Percentiles rank a stretch among this genome's conserved stretches.
phyloP scores from a whole-genome alignment of 805 yeast species.

The Hanseniaspora mollemarum region DNA sequence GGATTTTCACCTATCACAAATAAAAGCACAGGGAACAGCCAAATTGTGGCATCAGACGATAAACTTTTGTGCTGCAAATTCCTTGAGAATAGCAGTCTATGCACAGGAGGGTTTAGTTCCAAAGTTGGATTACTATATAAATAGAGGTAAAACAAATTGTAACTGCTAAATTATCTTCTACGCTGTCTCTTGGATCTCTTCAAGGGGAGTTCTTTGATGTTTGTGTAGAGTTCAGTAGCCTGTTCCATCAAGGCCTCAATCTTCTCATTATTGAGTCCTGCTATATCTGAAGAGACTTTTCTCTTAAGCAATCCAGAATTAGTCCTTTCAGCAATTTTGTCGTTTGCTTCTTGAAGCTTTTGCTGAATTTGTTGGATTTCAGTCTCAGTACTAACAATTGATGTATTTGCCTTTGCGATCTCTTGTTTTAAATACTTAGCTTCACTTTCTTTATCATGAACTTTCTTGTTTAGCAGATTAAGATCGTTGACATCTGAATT shows the following conservation, averaged over 20 bases:
- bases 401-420: slow-evolving; percentile 40
- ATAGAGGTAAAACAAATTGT: too few relatives aligned
- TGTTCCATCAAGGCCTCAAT: not conserved
- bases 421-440: slow-evolving; percentile 53
- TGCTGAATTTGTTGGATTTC: slow-evolving; percentile 23
- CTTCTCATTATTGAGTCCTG: not conserved
- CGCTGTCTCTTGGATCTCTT: slow-evolving; percentile 14
- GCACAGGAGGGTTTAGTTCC: slow-evolving; percentile 5
- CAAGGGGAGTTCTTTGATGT: slow-evolving; percentile 2
- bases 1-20: not conserved
- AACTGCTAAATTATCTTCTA: slow-evolving; percentile 7
- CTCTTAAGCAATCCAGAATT: slow-evolving; percentile 1
- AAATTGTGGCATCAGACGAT: not conserved
- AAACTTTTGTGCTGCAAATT: slow-evolving; percentile 3
- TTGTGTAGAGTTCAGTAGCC: not conserved
- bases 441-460: slow-evolving; percentile 45
- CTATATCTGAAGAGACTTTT: not conserved
- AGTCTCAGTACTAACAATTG: slow-evolving; percentile 37
- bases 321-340: slow-evolving; percentile 17
- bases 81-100: not conserved
- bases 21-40: not conserved
- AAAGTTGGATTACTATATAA: not conserved
- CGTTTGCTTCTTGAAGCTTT: slow-evolving; percentile 18
- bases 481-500: slow-evolving; percentile 6
- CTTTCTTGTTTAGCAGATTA: slow-evolving; percentile 27